Evolutionary conservation across 2,329 filamentous ascomycete genomes (phyloP), one percentile per base, ranked within the genome.

Genomic region (Fusarium coffeatum): DNA sequence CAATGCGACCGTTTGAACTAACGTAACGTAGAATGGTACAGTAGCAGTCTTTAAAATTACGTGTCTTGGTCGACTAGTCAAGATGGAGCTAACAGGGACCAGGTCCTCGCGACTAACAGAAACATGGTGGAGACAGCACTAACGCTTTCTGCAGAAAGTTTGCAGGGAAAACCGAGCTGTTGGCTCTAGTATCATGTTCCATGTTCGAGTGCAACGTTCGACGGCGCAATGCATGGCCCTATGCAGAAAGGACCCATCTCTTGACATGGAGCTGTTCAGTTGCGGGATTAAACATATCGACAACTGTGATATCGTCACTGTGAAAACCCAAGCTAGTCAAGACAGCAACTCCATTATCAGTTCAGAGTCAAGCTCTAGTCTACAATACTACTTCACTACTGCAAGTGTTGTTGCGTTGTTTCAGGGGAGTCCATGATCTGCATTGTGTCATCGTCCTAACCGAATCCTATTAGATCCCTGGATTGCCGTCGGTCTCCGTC

Each of bases 281-380:
- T 64, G 59, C 51, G 61, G 59, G 51, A 59, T 64, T 64, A 50
- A 64, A n/a, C 45, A 47, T 40, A 34, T 32, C 49, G 18, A 27
- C 30, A 30, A 37, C 34, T 37, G 30, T 12, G 3, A n/a, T 37
- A 37, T 6, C 6, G 34, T n/a, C 18, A 37, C 34, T 37, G 34
- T 37, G 10, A 37, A 37, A 37, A 37, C 34, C 6, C 18, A 37
- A 11, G 10, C 34, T 18, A 37, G 34, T n/a, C 34, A n/a, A 37
- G 34, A 37, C 18, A 12, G 10, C 34, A 37, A 37, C 34, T 37
- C 34, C n/a, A 45, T 27, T 22, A 41, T 59, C 53, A 53, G 46
- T 65, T 20, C 46, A 53, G 6, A 30, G 34, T 37, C 34, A n/a
- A 22, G 40, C 28, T 20, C 25, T 30, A 22, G 18, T 25, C 18